phyloP scores from a whole-genome alignment of 2,329 filamentous ascomycete genomes.

The Tricladium varicosporioides region DNA sequence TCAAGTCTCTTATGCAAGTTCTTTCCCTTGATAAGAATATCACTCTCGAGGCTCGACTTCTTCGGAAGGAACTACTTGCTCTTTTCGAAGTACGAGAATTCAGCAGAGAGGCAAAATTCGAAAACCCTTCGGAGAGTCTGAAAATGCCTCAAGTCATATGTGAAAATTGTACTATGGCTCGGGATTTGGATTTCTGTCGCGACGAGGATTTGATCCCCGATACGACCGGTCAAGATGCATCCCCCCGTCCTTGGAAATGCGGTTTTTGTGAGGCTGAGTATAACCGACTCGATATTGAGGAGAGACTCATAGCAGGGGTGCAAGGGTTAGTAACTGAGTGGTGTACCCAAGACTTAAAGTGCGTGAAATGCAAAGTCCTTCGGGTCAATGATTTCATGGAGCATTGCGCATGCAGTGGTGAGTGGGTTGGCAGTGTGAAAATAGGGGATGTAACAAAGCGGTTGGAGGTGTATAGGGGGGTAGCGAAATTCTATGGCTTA shows the following conservation, averaged over 20 bases:
- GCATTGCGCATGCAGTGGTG: slow-evolving; percentile 89
- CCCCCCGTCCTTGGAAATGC: slow-evolving; percentile 66
- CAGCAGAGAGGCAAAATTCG: slow-evolving; percentile 80
- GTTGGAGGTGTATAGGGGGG: slow-evolving; percentile 69
- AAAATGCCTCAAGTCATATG: slow-evolving; percentile 76
- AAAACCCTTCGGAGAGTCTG: slow-evolving; percentile 77
- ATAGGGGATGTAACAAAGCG: slow-evolving; percentile 62
- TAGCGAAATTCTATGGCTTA: slow-evolving; percentile 76
- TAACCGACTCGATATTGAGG: slow-evolving; percentile 78
- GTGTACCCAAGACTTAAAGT: slow-evolving; percentile 88
- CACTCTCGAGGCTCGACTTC: slow-evolving; percentile 78
- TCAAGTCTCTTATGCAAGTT: slow-evolving; percentile 91
- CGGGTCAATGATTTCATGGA: slow-evolving; percentile 93
- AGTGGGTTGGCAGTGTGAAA: slow-evolving; percentile 73
- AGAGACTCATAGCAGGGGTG: slow-evolving; percentile 74
- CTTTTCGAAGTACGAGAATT: slow-evolving; percentile 96
- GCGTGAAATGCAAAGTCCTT: slow-evolving; percentile 66
- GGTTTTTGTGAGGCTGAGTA: slow-evolving; percentile 72
- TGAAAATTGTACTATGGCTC: slow-evolving; percentile 83
- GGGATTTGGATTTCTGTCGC: slow-evolving; percentile 88
- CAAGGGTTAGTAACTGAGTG: slow-evolving; percentile 75
- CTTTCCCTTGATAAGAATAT: slow-evolving; percentile 88
- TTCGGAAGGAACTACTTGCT: slow-evolving; percentile 84
- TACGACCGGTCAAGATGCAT: slow-evolving; percentile 11
- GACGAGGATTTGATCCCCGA: slow-evolving; percentile 76